Evolutionary conservation across 1,284 basidiomycete genomes (phyloP), one percentile per base, ranked within the genome.

Genomic region (Pseudozyma thailandica): DNA sequence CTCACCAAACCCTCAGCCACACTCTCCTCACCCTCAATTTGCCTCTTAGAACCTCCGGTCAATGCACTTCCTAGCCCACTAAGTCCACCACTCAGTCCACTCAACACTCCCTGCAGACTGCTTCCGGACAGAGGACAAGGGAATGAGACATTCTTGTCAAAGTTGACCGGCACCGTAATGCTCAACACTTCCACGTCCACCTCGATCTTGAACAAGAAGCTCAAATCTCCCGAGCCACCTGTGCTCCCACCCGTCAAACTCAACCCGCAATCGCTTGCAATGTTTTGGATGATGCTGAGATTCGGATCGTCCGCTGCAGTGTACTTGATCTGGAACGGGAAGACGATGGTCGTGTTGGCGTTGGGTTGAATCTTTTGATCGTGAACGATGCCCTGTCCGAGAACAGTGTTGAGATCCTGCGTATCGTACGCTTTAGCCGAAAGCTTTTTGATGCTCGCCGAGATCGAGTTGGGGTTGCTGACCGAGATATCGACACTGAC

Each of bases 311-410:
- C 78, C 0, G 86, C 80, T 23, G 86, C 85, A 33, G 88, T 87
- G 84, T 94, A 95, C 47, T 87, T 85, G 53, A 96, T 85, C 3
- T 86, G 81, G 83, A 94, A 90, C 1, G 93, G 92, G 85, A 96
- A 92, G 0, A 88, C 88, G 84, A 94, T 89, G 53, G 89, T 90
- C 3, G 90, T 92, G 72, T 87, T 86, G 4, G 86, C 84, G 78
- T 90, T 86, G 10, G 90, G 86, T 6, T 85, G 79, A 81, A 96
- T 90, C 35, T 88, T 86, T 61, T 85, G 84, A 27, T 93, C 91
- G 41, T 30, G 28, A 16, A 78, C 33, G 5, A 42, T 46, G n/a
- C 80, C 80, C n/a, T 43, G 35, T 13, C 79, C 80, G 23, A 82
- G 64, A 10, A 59, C 44, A 10, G 58, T 63, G 10, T 51, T 45